phyloP scores from a whole-genome alignment of 2,329 filamentous ascomycete species.

The Aspergillus sp. region DNA sequence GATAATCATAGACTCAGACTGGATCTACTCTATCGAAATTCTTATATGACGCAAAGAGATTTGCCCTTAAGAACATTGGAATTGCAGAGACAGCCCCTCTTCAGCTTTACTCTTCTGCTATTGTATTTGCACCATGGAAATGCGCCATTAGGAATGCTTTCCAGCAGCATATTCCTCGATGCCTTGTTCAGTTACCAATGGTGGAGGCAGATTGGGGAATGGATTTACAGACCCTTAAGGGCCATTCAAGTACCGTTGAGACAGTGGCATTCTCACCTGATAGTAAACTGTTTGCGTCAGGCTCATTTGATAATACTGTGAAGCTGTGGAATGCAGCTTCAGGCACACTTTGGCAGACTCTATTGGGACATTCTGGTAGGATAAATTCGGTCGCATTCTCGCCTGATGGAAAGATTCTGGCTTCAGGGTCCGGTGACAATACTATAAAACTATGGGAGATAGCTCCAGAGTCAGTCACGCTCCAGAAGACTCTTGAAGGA shows the following conservation, averaged over 20 bases:
- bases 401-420: too few relatives aligned
- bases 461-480: too few relatives aligned
- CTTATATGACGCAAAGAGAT: constrained; percentile 23
- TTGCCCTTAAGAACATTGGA: constrained; percentile 19
- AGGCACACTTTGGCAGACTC: constrained; percentile 5
- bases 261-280: constrained; percentile 23
- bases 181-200: background rate
- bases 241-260: constrained; percentile 8
- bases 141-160: background rate
- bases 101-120: background rate
- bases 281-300: constrained; percentile 13
- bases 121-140: background rate
- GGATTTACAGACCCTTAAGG: constrained; percentile 19
- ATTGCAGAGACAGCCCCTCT: constrained; percentile 20
- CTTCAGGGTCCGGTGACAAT: too few relatives aligned
- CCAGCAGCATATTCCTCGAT: background rate
- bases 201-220: constrained; percentile 11
- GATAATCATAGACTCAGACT: too few relatives aligned
- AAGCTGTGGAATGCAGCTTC: constrained; percentile 8
- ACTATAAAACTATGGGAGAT: too few relatives aligned
- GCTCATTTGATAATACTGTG: constrained; percentile 7
- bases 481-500: too few relatives aligned
- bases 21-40: constrained; percentile 6
- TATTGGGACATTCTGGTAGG: constrained; percentile 8
- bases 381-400: too few relatives aligned